Evolutionary conservation across 441 rosid species (phyloP).

Genomic region (Gossypium gossypioides): DNA sequence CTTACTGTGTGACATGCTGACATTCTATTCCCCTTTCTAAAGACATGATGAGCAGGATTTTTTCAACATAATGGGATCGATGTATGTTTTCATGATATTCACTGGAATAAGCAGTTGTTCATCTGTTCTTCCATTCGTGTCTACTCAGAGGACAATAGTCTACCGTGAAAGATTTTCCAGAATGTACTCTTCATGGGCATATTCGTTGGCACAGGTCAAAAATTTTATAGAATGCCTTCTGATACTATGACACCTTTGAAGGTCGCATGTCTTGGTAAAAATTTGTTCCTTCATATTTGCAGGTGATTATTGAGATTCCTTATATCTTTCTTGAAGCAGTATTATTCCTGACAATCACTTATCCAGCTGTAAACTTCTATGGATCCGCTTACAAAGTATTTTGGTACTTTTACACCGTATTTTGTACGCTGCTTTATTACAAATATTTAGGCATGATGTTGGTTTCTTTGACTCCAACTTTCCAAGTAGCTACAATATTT

Average conservation of each 20-base stretch:
- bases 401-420: conserved; percentile 29
- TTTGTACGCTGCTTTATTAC: conserved; percentile 20
- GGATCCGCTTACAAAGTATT: conserved; percentile 24
- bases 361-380: conserved; percentile 24
- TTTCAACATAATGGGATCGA: conserved; percentile 21
- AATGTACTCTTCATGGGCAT: conserved; percentile 33
- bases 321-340: conserved; percentile 22
- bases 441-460: conserved; percentile 14
- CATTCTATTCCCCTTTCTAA: conserved; percentile 3
- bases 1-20: conserved; percentile 7
- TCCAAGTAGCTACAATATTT: conserved; percentile 24
- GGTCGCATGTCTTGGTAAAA: not conserved
- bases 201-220: conserved; percentile 32
- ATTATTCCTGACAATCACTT: conserved; percentile 24
- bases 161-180: conserved; percentile 37
- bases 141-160: conserved; percentile 16
- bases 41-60: conserved; percentile 24
- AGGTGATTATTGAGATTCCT: conserved; percentile 33
- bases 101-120: conserved; percentile 18
- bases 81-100: conserved; percentile 16
- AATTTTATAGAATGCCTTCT: not conserved
- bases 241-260: not conserved
- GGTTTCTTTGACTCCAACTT: conserved; percentile 11
- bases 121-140: conserved; percentile 23
- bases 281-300: not conserved